Conservation (phyloP, 2,329 filamentous ascomycete species). For the Talaromyces islandicus region DNA sequence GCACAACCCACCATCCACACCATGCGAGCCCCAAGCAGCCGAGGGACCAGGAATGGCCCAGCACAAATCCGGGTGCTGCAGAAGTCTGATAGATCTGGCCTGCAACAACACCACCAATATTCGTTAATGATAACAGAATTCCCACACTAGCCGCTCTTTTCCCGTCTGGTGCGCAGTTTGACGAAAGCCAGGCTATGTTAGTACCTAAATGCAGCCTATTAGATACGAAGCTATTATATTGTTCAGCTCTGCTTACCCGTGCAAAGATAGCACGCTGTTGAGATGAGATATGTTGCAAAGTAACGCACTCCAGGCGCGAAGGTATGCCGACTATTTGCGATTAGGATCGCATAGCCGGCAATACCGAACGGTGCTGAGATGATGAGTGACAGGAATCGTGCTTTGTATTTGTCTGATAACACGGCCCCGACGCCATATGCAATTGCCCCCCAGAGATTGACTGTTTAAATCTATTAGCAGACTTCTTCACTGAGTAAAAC, state of each 20-base stretch:
- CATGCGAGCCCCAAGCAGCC: conserved; percentile 1
- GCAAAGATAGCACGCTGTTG: conserved; percentile 62
- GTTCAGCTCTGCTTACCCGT: conserved; percentile 32
- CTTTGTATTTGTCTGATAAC: conserved; percentile 62
- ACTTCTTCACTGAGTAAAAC: background rate
- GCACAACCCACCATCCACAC: conserved; percentile 2
- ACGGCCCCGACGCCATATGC: conserved; percentile 62
- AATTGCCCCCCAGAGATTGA: conserved; percentile 66
- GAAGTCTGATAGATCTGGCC: conserved; percentile 3
- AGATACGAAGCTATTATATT: background rate
- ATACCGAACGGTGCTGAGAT: conserved; percentile 59
- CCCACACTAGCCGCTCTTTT: conserved; percentile 69
- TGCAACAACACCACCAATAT: conserved; percentile 61
- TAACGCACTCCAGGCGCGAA: conserved; percentile 60
- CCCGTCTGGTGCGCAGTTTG: conserved; percentile 67
- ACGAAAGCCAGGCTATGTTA: conserved; percentile 54
- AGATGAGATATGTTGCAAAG: conserved; percentile 71
- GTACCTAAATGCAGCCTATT: conserved; percentile 19
- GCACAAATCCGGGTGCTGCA: background rate
- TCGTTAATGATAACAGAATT: conserved; percentile 65
- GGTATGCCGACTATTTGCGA: conserved; percentile 43
- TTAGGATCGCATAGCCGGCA: conserved; percentile 62
- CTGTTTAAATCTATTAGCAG: conserved; percentile 26
- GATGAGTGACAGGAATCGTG: conserved; percentile 59
- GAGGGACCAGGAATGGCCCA: conserved; percentile 2